Conservation (phyloP, 257 asterid genomes). For the Solanum raphanifolium region DNA sequence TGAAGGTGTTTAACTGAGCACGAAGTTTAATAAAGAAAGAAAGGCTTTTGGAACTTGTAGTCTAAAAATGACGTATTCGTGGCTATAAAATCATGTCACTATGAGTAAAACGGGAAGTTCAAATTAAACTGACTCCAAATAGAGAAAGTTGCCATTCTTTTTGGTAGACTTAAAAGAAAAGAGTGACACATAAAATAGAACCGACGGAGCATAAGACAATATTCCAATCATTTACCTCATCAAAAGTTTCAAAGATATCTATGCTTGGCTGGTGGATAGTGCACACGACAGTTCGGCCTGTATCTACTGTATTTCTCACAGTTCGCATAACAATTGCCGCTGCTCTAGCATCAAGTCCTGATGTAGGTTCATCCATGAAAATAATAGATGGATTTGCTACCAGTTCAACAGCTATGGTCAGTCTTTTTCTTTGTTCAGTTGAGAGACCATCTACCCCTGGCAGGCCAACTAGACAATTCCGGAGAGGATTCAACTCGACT, state of each 20-base stretch:
- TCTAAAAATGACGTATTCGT: not conserved
- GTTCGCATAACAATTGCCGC: conserved; percentile 90
- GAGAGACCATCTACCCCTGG: conserved; percentile 85
- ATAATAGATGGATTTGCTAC: conserved; percentile 90
- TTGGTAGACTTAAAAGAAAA: not conserved
- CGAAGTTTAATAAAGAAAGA: not conserved
- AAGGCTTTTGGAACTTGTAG: not conserved
- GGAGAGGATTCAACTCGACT: conserved; percentile 64
- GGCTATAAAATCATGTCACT: not conserved
- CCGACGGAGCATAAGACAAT: not conserved
- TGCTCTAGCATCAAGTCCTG: conserved; percentile 89
- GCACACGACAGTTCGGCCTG: conserved; percentile 84
- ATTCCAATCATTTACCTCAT: conserved; percentile 42
- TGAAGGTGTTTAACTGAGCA: not conserved
- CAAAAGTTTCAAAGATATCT: conserved; percentile 80
- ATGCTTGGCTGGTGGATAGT: conserved; percentile 91
- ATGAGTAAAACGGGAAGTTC: not conserved
- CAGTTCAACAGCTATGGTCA: conserved; percentile 80
- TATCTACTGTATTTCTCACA: conserved; percentile 82
- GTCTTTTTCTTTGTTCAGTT: conserved; percentile 77
- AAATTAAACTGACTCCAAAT: not conserved
- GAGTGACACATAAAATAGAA: not conserved
- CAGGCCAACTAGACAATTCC: conserved; percentile 60
- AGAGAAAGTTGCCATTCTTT: not conserved
- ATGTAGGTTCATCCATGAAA: conserved; percentile 93